phyloP scores from a whole-genome alignment of 2,329 filamentous ascomycete genomes.

The Myriosclerotinia duriaeana region DNA sequence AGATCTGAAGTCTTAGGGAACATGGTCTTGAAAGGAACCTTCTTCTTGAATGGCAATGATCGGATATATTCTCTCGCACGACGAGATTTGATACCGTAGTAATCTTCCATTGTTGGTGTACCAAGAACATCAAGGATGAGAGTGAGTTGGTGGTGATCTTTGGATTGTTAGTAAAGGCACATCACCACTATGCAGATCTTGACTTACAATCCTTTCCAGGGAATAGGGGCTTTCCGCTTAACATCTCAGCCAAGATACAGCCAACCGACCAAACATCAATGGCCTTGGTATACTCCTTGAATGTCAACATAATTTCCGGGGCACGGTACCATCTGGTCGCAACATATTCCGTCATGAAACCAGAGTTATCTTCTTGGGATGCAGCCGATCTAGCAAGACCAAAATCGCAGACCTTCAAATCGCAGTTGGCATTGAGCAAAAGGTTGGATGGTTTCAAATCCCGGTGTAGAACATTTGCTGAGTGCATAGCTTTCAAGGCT shows the following conservation, averaged over 20 bases:
- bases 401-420: constrained; percentile 98
- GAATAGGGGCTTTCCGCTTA: constrained; percentile 96
- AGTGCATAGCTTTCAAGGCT: constrained; percentile 98
- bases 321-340: constrained; percentile 98
- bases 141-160: constrained; percentile 96
- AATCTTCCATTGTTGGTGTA: constrained; percentile 99
- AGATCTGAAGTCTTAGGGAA: constrained; percentile 99
- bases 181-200: background rate
- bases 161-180: constrained; percentile 11
- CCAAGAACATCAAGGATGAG: constrained; percentile 96
- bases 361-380: constrained; percentile 98
- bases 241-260: constrained; percentile 97
- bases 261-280: constrained; percentile 99
- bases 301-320: constrained; percentile 99
- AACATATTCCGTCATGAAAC: constrained; percentile 99
- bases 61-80: constrained; percentile 97
- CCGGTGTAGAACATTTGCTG: constrained; percentile 94
- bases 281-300: constrained; percentile 99
- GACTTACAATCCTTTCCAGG: constrained; percentile 94
- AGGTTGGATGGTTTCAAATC: constrained; percentile 98
- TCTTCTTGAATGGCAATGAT: constrained; percentile 98
- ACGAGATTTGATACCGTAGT: constrained; percentile 99
- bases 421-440: constrained; percentile 96
- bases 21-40: constrained; percentile 94
- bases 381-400: constrained; percentile 93